These are phyloP conservation scores for Crataegus laevigata DNA, from an alignment of 306 rosid genomes.

Conservation along the genomic window DNA sequence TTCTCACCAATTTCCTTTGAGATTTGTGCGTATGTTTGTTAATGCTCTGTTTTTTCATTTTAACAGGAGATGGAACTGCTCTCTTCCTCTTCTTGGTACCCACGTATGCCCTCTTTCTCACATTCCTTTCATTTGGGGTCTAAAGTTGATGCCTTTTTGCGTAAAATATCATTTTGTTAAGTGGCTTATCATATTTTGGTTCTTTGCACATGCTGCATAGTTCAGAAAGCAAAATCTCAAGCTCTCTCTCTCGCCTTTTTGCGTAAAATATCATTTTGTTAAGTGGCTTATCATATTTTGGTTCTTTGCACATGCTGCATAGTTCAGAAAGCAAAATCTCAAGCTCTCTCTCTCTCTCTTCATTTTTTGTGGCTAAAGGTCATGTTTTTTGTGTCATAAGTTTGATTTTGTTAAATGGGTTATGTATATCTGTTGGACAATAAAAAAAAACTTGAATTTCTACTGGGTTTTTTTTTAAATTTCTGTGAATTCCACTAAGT, in stretches of 20 bases:
- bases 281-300: too few relatives aligned
- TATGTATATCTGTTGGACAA: too few relatives aligned
- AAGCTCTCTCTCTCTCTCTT: too few relatives aligned
- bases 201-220: neutral
- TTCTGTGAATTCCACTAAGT: too few relatives aligned
- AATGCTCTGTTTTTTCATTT: neutral
- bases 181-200: neutral
- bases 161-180: neutral
- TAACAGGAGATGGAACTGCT: constrained; percentile 72
- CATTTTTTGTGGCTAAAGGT: neutral
- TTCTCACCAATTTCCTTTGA: too few relatives aligned
- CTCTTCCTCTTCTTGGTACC: constrained; percentile 89
- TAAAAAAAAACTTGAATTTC: neutral
- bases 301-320: too few relatives aligned
- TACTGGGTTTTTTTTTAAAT: neutral
- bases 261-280: too few relatives aligned
- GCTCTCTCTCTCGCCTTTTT: too few relatives aligned
- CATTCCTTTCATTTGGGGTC: too few relatives aligned
- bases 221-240: neutral
- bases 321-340: too few relatives aligned
- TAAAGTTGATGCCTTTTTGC: neutral
- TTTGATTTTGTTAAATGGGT: neutral
- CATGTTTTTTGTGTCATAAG: neutral
- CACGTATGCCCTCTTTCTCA: constrained; percentile 28
- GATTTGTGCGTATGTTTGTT: too few relatives aligned